Evolutionary conservation across 805 yeast species (phyloP).

Genomic region (Zygosaccharomyces kombuchaensis): DNA sequence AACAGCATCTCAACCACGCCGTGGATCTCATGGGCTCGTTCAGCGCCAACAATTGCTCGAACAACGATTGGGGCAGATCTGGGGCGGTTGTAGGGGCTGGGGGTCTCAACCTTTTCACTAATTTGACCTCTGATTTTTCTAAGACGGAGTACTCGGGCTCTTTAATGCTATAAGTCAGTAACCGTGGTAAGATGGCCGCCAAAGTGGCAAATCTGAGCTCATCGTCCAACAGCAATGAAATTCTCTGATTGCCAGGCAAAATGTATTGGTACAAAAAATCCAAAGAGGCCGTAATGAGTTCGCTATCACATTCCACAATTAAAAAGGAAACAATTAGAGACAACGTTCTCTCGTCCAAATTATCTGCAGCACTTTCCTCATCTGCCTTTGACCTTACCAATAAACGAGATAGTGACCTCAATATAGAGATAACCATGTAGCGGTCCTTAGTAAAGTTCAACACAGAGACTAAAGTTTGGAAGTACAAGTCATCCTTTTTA

Average conservation of each 20-base stretch:
- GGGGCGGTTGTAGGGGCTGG: slow-evolving; percentile 67
- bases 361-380: slow-evolving; percentile 48
- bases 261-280: slow-evolving; percentile 81
- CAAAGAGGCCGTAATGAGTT: slow-evolving; percentile 64
- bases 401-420: slow-evolving; percentile 76
- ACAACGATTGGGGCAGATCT: slow-evolving; percentile 48
- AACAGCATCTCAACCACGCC: slow-evolving; percentile 89
- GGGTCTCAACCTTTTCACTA: slow-evolving; percentile 57
- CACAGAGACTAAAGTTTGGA: slow-evolving; percentile 46
- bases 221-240: slow-evolving; percentile 47
- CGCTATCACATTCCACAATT: slow-evolving; percentile 55
- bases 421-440: slow-evolving; percentile 57
- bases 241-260: slow-evolving; percentile 56
- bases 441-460: slow-evolving; percentile 60
- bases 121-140: slow-evolving; percentile 29
- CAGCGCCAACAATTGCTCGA: slow-evolving; percentile 55
- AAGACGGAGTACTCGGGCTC: slow-evolving; percentile 34
- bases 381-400: slow-evolving; percentile 53
- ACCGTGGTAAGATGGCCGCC: slow-evolving; percentile 56
- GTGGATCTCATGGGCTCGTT: slow-evolving; percentile 90
- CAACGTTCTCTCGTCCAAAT: slow-evolving; percentile 44
- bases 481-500: slow-evolving; percentile 62
- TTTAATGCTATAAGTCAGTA: slow-evolving; percentile 48
- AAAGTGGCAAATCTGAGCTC: slow-evolving; percentile 48
- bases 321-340: slow-evolving; percentile 55